Evolutionary conservation across 805 yeast species (phyloP), one percentile per base, ranked within the genome.

Genomic region (Tetrapisispora namnaoensis): DNA sequence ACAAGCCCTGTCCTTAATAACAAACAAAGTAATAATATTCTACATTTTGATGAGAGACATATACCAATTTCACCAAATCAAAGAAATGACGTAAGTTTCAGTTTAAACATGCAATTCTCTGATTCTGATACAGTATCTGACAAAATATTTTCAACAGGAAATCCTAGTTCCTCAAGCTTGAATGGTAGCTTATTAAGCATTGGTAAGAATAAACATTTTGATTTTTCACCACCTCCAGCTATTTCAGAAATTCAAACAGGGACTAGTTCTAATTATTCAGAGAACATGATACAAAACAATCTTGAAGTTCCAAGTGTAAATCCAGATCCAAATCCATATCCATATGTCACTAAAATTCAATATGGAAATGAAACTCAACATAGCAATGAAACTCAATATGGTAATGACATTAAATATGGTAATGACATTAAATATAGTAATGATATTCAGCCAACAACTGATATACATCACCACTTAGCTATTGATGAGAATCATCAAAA

Each of bases 91-190:
- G 11, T 13, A 13, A 18, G 21, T 20, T 20, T 11, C 24, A 20
- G 7, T 9, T 11, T 35, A 24, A 27, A 16, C 11, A 16, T 40
- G n/a, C 14, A 7, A 13, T n/a, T 14, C 17, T 18, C 28, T 4
- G 36, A 42, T 32, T 32, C 17, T 42, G 37, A 30, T 14, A 22
- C 44, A 4, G 27, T 37, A 21, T 42, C 44, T 11, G 44, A 42
- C 16, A 42, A 37, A 42, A 42, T 42, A 17, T 42, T 42, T 42
- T 42, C 44, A 18, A 18, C 28, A 7, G 44, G 44, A 3, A 42
- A 42, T 14, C 24, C 27, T 20, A 42, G 44, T 18, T 18, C 28
- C 3, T 30, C 37, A 16, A 30, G 37, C 11, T 30, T 18, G 6
- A 42, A 42, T 42, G 37, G 7, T 6, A 42, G 44, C 20, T 3